Conservation (phyloP, 2,329 filamentous ascomycete species). For the Pseudogymnoascus sp. region DNA sequence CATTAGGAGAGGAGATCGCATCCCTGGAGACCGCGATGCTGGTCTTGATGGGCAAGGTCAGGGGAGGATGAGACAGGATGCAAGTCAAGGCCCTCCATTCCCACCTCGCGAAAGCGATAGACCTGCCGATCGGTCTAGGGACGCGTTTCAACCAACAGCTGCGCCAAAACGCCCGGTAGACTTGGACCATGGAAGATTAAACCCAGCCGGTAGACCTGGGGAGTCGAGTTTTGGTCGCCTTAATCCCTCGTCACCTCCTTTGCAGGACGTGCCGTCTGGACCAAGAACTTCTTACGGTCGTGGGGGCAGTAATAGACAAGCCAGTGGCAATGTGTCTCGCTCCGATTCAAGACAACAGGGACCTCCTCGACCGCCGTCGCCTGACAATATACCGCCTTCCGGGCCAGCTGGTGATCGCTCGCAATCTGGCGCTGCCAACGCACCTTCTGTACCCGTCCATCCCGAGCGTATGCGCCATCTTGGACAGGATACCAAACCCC, state of each 20-base stretch:
- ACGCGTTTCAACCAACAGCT: slow-evolving; percentile 31
- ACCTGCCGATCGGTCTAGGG: slow-evolving; percentile 30
- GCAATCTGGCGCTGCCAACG: slow-evolving; percentile 17
- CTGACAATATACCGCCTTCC: slow-evolving; percentile 28
- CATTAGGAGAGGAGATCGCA: slow-evolving; percentile 29
- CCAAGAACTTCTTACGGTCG: slow-evolving; percentile 44
- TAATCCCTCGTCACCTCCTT: slow-evolving; percentile 39
- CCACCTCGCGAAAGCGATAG: slow-evolving; percentile 27
- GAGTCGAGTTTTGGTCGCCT: slow-evolving; percentile 57
- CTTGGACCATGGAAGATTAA: slow-evolving; percentile 40
- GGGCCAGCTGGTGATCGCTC: slow-evolving; percentile 24
- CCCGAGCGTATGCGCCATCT: slow-evolving; percentile 45
- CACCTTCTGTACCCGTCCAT: slow-evolving; percentile 34
- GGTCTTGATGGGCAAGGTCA: not conserved
- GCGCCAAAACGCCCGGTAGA: slow-evolving; percentile 34
- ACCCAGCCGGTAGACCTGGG: slow-evolving; percentile 34
- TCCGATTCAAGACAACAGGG: slow-evolving; percentile 28
- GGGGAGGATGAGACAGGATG: slow-evolving; percentile 22
- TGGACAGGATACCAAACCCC: slow-evolving; percentile 23
- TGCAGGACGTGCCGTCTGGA: slow-evolving; percentile 44
- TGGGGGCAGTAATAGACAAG: slow-evolving; percentile 31
- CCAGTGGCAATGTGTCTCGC: slow-evolving; percentile 29
- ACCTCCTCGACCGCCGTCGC: slow-evolving; percentile 22
- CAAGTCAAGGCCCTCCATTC: not conserved
- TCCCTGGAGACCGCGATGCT: not conserved